Percentiles rank a stretch among this genome's conserved stretches.
Evolutionary conservation across 495 filamentous ascomycete species (phyloP).

Genomic region (Xylaria palmicola): DNA sequence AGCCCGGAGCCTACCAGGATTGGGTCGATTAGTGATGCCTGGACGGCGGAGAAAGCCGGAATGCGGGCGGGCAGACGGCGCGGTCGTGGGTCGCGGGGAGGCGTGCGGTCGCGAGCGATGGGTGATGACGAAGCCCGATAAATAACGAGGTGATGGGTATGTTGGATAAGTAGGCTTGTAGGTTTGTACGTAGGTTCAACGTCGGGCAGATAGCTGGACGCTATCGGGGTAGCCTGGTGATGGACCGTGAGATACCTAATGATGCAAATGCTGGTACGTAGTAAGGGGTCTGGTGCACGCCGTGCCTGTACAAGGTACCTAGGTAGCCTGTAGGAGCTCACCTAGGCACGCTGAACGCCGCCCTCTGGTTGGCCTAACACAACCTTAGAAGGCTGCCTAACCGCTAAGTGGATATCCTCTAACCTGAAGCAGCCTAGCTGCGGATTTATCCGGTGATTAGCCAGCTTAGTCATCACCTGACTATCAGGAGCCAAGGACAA

Average conservation of each 20-base stretch:
- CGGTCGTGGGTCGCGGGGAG: background rate
- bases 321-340: background rate
- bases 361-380: too few relatives aligned
- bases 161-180: background rate
- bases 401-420: background rate
- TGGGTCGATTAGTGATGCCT: constrained; percentile 3
- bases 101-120: background rate
- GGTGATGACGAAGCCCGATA: background rate
- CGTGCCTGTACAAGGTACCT: background rate
- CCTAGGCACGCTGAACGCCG: too few relatives aligned
- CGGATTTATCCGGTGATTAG: constrained; percentile 6
- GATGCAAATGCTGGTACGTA: too few relatives aligned
- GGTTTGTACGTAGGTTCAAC: background rate
- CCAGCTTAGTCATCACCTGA: constrained; percentile 3
- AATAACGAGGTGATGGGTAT: too few relatives aligned
- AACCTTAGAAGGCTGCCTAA: background rate
- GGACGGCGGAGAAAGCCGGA: background rate
- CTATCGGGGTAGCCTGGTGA: too few relatives aligned
- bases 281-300: background rate
- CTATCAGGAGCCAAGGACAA: background rate
- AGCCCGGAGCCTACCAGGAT: background rate
- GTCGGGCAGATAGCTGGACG: background rate
- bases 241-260: background rate
- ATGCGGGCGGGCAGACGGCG: background rate
- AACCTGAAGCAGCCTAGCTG: background rate